Evolutionary conservation across 306 rosid genomes (phyloP).

Genomic region (Astragalus membranaceus): DNA sequence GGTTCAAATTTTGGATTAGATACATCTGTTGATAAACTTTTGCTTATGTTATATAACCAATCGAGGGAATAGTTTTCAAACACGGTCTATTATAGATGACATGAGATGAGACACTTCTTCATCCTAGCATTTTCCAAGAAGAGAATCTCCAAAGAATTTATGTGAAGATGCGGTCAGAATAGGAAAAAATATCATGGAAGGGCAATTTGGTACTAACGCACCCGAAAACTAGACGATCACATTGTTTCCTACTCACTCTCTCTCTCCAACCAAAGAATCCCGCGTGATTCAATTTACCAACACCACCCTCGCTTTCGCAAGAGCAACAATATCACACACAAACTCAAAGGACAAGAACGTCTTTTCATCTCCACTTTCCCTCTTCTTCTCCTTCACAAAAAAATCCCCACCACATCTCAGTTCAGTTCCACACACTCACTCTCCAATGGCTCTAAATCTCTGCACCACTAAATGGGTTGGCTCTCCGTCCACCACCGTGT

Average conservation of each 20-base stretch:
- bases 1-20: too few relatives aligned
- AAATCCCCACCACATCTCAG: neutral
- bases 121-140: too few relatives aligned
- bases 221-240: neutral
- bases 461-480: conserved; percentile 26
- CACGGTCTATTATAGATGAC: too few relatives aligned
- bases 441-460: conserved; percentile 49
- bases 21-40: too few relatives aligned
- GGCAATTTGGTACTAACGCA: neutral
- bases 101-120: too few relatives aligned
- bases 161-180: neutral
- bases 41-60: too few relatives aligned
- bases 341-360: conserved; percentile 12
- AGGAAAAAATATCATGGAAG: neutral
- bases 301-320: neutral
- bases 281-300: conserved; percentile 4
- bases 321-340: neutral
- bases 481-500: conserved; percentile 17
- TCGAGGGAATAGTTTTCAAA: too few relatives aligned
- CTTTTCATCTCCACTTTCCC: neutral
- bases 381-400: neutral
- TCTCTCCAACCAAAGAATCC: neutral
- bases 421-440: neutral
- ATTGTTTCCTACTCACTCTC: neutral
- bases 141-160: too few relatives aligned